These are phyloP conservation scores for Cadophora luteo-olivacea DNA, from an alignment of 2,329 filamentous ascomycete genomes.

Conservation along the genomic window DNA sequence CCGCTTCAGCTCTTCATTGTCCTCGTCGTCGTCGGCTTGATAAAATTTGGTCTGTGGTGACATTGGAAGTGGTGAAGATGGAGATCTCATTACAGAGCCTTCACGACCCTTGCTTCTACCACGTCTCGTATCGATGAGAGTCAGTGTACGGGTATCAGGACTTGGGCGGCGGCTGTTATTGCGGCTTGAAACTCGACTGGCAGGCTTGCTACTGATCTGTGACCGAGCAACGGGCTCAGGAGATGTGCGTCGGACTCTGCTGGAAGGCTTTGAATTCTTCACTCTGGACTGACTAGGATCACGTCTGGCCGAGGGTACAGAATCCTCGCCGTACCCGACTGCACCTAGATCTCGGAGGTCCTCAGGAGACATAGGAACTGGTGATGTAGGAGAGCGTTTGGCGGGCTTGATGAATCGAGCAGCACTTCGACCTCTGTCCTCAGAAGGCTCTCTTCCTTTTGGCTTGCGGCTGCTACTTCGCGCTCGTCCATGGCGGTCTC, in stretches of 20 bases:
- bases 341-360: conserved; percentile 70
- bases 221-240: conserved; percentile 36
- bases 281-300: conserved; percentile 41
- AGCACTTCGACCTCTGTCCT: conserved; percentile 72
- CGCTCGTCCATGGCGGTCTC: conserved; percentile 48
- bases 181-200: conserved; percentile 47
- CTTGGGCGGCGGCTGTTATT: conserved; percentile 49
- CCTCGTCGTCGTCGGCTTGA: conserved; percentile 63
- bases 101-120: conserved; percentile 69
- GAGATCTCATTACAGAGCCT: conserved; percentile 69
- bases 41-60: conserved; percentile 62
- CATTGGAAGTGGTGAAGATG: conserved; percentile 82
- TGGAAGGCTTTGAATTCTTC: conserved; percentile 46
- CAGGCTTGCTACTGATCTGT: conserved; percentile 36
- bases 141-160: conserved; percentile 43
- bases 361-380: conserved; percentile 92
- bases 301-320: conserved; percentile 39
- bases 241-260: conserved; percentile 41
- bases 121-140: conserved; percentile 54
- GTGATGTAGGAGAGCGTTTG: conserved; percentile 90
- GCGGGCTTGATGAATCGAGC: conserved; percentile 74
- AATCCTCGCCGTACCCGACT: conserved; percentile 43
- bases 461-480: conserved; percentile 57
- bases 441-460: conserved; percentile 65
- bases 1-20: conserved; percentile 62